Evolutionary conservation across 768 basidiomycete genomes (phyloP).

Genomic region (Gymnopilus junonius): DNA sequence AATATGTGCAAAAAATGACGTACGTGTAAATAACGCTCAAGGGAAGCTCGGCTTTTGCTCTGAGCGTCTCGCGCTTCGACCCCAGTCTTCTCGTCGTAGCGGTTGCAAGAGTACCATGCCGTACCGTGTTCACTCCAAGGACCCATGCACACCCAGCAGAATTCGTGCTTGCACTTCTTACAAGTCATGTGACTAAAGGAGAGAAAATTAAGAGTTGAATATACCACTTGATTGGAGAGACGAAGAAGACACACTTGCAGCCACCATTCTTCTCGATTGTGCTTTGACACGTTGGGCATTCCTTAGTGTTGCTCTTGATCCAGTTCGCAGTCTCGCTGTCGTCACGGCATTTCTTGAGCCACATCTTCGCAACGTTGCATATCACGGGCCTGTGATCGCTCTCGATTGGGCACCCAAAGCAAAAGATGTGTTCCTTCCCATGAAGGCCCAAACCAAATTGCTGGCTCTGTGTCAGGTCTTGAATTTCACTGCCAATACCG

Average conservation of each 20-base stretch:
- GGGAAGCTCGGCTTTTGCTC: constrained; percentile 83
- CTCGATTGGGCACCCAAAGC: constrained; percentile 92
- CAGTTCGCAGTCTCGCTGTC: constrained; percentile 99
- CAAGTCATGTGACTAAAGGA: constrained; percentile 94
- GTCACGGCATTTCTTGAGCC: constrained; percentile 97
- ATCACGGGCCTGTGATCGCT: constrained; percentile 92
- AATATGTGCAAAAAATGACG: constrained; percentile 33
- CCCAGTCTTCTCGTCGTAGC: constrained; percentile 92
- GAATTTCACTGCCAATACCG: constrained; percentile 41
- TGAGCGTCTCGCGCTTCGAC: constrained; percentile 91
- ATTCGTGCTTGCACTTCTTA: constrained; percentile 98
- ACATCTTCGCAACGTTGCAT: constrained; percentile 87
- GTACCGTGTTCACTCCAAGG: constrained; percentile 98
- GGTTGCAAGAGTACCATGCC: constrained; percentile 97
- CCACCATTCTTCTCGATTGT: constrained; percentile 99
- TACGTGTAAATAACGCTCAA: constrained; percentile 96
- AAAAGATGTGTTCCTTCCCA: constrained; percentile 76
- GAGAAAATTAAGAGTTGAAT: constrained; percentile 3
- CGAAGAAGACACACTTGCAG: constrained; percentile 82
- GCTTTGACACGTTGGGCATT: constrained; percentile 93
- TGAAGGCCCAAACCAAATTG: constrained; percentile 30
- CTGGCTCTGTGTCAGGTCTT: constrained; percentile 36
- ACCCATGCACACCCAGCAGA: constrained; percentile 99
- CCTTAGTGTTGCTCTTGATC: constrained; percentile 99
- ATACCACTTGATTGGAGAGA: constrained; percentile 6